Percentiles rank a stretch among this genome's conserved stretches.
Conservation (phyloP, 495 filamentous ascomycete species). For the Xylona heveae region DNA sequence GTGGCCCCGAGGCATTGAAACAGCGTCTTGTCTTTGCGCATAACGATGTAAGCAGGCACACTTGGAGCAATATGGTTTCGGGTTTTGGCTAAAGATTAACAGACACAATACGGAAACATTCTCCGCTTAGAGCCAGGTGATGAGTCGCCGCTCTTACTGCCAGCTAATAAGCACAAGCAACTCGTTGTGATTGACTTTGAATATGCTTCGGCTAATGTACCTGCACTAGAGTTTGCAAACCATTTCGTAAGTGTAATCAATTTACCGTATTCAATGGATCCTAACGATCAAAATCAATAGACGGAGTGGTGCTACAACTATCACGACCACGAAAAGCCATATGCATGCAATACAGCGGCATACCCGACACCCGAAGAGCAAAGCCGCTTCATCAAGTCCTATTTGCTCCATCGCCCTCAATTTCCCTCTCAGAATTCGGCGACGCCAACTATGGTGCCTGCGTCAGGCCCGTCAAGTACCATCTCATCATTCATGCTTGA, state of each 20-base stretch:
- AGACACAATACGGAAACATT: constrained; percentile 98
- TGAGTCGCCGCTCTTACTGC: constrained; percentile 72
- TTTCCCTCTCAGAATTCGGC: constrained; percentile 24
- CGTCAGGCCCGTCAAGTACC: constrained; percentile 14
- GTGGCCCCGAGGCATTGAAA: constrained; percentile 39
- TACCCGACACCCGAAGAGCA: constrained; percentile 76
- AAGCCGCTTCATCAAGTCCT: constrained; percentile 60
- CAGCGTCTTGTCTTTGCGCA: constrained; percentile 79
- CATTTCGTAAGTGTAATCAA: constrained; percentile 50
- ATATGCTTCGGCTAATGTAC: constrained; percentile 78
- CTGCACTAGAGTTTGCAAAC: constrained; percentile 87
- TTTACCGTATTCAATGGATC: neutral
- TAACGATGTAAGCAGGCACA: constrained; percentile 53
- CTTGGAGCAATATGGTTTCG: neutral
- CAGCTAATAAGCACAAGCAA: constrained; percentile 82
- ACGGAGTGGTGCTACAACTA: constrained; percentile 98
- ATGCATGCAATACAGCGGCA: constrained; percentile 37
- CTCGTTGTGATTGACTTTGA: constrained; percentile 97
- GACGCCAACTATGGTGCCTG: constrained; percentile 30
- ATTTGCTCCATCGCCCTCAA: constrained; percentile 57
- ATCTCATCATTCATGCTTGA: constrained; percentile 50
- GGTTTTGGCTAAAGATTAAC: constrained; percentile 4
- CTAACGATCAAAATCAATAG: constrained; percentile 12
- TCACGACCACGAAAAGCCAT: constrained; percentile 41
- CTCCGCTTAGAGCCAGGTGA: constrained; percentile 68